Conservation (phyloP, 2,329 filamentous ascomycete genomes). For the Arthrobotrys entomopaga region DNA sequence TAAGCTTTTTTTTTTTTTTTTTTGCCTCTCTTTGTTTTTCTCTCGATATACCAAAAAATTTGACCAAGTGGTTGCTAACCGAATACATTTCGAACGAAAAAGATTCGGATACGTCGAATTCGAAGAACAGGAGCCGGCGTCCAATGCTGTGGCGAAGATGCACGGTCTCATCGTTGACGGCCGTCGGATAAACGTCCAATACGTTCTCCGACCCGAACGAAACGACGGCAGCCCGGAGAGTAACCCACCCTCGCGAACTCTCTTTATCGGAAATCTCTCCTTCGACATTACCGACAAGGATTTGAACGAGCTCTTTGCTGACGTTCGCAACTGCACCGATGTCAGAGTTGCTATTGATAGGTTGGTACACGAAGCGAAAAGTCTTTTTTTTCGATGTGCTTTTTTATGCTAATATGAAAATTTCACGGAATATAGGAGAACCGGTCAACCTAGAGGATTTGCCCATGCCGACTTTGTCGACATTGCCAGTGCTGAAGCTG, state of each 20-base stretch:
- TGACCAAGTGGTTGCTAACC: neutral
- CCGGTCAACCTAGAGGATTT: constrained; percentile 83
- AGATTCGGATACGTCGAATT: constrained; percentile 77
- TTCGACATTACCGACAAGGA: constrained; percentile 87
- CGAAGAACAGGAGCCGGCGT: constrained; percentile 67
- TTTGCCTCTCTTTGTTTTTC: neutral
- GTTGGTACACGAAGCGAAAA: constrained; percentile 20
- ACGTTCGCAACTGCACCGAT: constrained; percentile 75
- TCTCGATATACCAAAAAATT: no score
- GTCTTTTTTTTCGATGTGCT: neutral
- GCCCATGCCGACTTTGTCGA: constrained; percentile 83
- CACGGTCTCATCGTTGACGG: constrained; percentile 73
- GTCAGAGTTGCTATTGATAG: constrained; percentile 83
- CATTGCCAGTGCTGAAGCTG: constrained; percentile 72
- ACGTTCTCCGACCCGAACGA: constrained; percentile 63
- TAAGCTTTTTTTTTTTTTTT: constrained; percentile 61
- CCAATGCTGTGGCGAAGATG: constrained; percentile 68
- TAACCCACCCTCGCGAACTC: constrained; percentile 70
- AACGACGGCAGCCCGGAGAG: constrained; percentile 50
- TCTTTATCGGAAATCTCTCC: constrained; percentile 87
- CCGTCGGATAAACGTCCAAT: constrained; percentile 72
- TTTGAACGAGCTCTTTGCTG: constrained; percentile 79
- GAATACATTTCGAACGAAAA: neutral
- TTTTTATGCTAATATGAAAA: neutral
- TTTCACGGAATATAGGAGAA: constrained; percentile 65